Conservation (phyloP, 169 alveolate species). For the Plasmodium knowlesi region DNA sequence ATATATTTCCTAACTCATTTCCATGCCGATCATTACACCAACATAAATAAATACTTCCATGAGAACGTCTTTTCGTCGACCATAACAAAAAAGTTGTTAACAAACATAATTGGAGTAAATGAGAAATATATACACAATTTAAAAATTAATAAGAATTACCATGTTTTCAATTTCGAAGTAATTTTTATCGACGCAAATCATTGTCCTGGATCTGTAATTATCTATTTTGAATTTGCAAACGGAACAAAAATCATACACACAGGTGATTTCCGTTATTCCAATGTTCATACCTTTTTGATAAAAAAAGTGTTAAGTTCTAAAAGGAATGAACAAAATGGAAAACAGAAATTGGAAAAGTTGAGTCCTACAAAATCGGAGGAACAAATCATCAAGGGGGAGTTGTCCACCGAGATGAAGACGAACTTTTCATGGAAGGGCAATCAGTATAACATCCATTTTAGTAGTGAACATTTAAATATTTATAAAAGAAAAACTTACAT, state of each 20-base stretch:
- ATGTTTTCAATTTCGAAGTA: constrained; percentile 62
- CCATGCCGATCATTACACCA: constrained; percentile 74
- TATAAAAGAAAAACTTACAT: constrained; percentile 22
- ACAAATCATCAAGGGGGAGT: background rate
- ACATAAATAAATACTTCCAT: constrained; percentile 50
- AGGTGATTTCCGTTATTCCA: constrained; percentile 75
- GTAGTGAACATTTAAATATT: constrained; percentile 6
- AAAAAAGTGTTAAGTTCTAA: constrained; percentile 25
- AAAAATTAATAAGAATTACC: constrained; percentile 58
- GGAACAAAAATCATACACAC: constrained; percentile 75
- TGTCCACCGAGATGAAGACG: background rate
- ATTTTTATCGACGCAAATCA: constrained; percentile 73
- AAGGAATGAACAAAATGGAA: background rate
- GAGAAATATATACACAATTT: constrained; percentile 69
- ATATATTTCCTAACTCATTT: constrained; percentile 68
- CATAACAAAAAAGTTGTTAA: constrained; percentile 56
- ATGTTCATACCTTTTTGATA: constrained; percentile 62
- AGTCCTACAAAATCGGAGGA: background rate
- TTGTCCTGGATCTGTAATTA: constrained; percentile 75
- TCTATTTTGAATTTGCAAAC: constrained; percentile 59
- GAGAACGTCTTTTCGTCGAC: constrained; percentile 41
- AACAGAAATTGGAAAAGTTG: background rate
- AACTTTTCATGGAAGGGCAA: constrained; percentile 13
- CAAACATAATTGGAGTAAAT: constrained; percentile 54
- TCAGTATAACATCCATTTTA: background rate